Evolutionary conservation across 2,329 filamentous ascomycete genomes (phyloP).

Genomic region (Nemania abortiva): DNA sequence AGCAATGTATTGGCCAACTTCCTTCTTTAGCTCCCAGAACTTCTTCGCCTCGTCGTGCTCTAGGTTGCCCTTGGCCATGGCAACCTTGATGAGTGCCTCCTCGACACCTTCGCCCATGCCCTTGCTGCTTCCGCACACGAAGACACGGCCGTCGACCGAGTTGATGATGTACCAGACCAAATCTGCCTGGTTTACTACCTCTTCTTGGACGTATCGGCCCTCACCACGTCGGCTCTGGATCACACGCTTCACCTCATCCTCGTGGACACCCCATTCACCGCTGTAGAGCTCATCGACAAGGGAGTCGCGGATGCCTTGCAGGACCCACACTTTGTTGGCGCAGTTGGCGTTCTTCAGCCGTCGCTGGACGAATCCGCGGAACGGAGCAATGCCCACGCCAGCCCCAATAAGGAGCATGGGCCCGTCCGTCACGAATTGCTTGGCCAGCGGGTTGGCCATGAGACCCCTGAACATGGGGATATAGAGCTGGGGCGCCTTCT

Average conservation of each 20-base stretch:
- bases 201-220: conserved; percentile 94
- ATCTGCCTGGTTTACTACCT: conserved; percentile 90
- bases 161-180: conserved; percentile 99
- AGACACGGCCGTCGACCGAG: conserved; percentile 92
- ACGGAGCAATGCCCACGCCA: conserved; percentile 95
- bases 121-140: conserved; percentile 94
- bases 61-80: conserved; percentile 91
- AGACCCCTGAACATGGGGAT: conserved; percentile 98
- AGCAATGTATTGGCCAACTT: conserved; percentile 94
- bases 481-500: conserved; percentile 71
- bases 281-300: conserved; percentile 96
- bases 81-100: conserved; percentile 85
- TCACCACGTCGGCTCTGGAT: conserved; percentile 81
- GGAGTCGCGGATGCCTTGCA: conserved; percentile 69
- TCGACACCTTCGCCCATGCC: conserved; percentile 99
- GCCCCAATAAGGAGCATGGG: conserved; percentile 98
- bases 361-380: conserved; percentile 96
- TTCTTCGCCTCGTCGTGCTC: conserved; percentile 82
- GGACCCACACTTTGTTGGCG: conserved; percentile 55
- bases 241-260: conserved; percentile 85
- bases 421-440: conserved; percentile 90
- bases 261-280: conserved; percentile 95
- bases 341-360: conserved; percentile 55
- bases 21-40: conserved; percentile 94
- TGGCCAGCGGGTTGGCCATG: conserved; percentile 95